Percentiles rank a stretch among this genome's conserved stretches.
phyloP scores from a whole-genome alignment of 306 rosid species.

The Vachellia collinsii region DNA sequence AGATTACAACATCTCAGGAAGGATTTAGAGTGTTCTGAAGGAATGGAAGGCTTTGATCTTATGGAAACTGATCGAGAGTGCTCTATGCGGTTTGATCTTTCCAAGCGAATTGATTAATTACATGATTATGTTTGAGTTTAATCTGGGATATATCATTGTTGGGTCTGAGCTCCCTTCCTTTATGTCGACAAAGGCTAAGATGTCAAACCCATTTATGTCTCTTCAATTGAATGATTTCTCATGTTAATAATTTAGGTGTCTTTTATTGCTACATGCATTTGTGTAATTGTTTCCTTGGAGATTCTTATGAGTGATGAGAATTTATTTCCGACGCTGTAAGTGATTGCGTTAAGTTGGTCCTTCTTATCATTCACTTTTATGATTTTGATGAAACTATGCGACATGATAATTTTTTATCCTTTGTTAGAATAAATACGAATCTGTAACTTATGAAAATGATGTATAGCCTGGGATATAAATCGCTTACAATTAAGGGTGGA shows the following conservation, averaged over 20 bases:
- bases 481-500: neutral
- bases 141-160: neutral
- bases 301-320: no score
- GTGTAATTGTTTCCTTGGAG: no score
- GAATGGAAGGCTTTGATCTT: neutral
- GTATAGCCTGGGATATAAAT: neutral
- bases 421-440: neutral
- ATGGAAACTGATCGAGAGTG: neutral
- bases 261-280: no score
- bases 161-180: no score
- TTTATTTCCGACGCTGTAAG: no score
- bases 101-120: neutral
- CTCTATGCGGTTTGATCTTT: neutral
- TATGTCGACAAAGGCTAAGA: no score
- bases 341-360: no score
- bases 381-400: neutral
- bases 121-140: neutral
- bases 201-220: no score
- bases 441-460: neutral
- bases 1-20: neutral
- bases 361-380: neutral
- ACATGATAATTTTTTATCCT: neutral
- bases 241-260: no score
- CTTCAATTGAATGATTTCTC: no score
- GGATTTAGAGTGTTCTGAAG: neutral